Evolutionary conservation across 2,329 filamentous ascomycete species (phyloP), one percentile per base, ranked within the genome.

Genomic region (Aspergillus nomiae): DNA sequence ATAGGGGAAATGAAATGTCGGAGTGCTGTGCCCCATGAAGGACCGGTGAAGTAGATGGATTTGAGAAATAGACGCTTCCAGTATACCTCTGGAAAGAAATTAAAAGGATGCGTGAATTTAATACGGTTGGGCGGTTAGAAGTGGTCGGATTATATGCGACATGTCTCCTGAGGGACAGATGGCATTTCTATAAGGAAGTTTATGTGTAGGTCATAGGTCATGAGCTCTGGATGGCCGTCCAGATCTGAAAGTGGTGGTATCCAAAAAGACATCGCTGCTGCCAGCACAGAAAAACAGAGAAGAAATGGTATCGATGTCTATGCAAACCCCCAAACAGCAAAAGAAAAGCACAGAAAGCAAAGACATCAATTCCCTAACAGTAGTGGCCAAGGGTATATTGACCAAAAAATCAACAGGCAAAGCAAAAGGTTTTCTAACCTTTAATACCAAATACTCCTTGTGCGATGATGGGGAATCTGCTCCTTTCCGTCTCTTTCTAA

Each of bases 401-500:
- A 36, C 16, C 30, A 36, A 54, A 54, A 51, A 53, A 28, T 30
- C 7, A 43, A 46, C 45, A 38, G 32, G 41, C 30, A 30, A 59
- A 51, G 28, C 32, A 55, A n/a, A 26, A 26, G 9, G n/a, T 3
- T 30, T 30, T 53, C 43, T 43, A 51, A 38, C 41, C 26, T 56
- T 38, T 64, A 97, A 77, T 97, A 97, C 94, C 94, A 97, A 65
- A 97, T 97, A 73, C 92, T 96, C 75, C 94, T 87, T 50, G 94
- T 97, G 67, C 94, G 85, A 79, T 97, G 94, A 78, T 97, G 93
- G 6, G 92, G 92, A 64, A 92, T 86, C 38, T 74, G 74, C 64
- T 80, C 81, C 64, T 74, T 70, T 77, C 58, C 88, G 82, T 67
- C 82, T 76, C 80, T 82, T 77, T 98, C 94, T 74, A 91, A 77